phyloP scores from a whole-genome alignment of 495 filamentous ascomycete genomes.

The Penicillium robsamsonii region DNA sequence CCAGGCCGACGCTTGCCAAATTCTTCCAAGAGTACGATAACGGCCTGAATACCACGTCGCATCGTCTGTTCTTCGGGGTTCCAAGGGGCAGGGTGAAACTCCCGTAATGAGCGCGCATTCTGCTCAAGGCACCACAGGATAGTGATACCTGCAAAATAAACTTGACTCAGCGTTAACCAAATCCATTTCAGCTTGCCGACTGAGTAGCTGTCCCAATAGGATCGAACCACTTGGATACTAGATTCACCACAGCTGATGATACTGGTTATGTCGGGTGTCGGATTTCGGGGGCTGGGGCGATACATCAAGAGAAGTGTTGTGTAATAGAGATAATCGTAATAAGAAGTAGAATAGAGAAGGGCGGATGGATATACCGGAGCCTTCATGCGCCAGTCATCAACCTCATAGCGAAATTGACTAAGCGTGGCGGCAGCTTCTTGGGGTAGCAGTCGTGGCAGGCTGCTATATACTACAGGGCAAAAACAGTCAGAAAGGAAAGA shows the following conservation, averaged over 20 bases:
- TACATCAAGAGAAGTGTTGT: slow-evolving; percentile 52
- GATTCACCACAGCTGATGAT: slow-evolving; percentile 51
- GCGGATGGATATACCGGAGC: slow-evolving; percentile 42
- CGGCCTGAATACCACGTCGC: slow-evolving; percentile 45
- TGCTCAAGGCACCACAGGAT: slow-evolving; percentile 50
- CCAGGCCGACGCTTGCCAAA: slow-evolving; percentile 50
- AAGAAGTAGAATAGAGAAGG: slow-evolving; percentile 48
- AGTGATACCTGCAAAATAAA: slow-evolving; percentile 52
- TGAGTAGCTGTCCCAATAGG: slow-evolving; percentile 50
- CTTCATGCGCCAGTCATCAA: slow-evolving; percentile 47
- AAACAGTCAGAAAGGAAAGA: background rate
- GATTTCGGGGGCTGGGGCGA: slow-evolving; percentile 49
- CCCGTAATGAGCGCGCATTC: slow-evolving; percentile 45
- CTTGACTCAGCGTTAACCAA: slow-evolving; percentile 53
- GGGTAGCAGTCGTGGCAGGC: slow-evolving; percentile 35
- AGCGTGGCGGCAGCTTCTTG: slow-evolving; percentile 37
- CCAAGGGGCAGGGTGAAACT: slow-evolving; percentile 39
- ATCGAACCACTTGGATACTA: slow-evolving; percentile 48
- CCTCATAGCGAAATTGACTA: slow-evolving; percentile 45
- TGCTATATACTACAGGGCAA: slow-evolving; percentile 44
- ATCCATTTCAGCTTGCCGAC: slow-evolving; percentile 54
- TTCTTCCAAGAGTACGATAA: slow-evolving; percentile 48
- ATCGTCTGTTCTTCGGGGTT: slow-evolving; percentile 47
- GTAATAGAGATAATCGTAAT: slow-evolving; percentile 53
- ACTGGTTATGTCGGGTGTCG: slow-evolving; percentile 41